Conservation (phyloP, 2,329 filamentous ascomycete genomes). For the Fusarium bactridioides region DNA sequence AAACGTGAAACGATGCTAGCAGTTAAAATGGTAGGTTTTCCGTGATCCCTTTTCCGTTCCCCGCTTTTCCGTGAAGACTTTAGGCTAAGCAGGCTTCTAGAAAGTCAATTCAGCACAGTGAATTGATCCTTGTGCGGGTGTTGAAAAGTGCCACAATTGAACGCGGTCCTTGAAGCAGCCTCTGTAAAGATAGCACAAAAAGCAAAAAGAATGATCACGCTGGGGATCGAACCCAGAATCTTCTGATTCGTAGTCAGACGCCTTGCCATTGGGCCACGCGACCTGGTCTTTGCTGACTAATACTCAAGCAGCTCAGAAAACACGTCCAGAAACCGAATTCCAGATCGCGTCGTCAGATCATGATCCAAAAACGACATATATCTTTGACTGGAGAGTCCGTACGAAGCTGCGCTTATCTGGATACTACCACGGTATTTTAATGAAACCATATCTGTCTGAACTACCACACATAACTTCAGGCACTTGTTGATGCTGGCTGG, state of each 20-base stretch:
- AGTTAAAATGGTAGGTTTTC: background rate
- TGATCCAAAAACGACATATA: rapidly evolving
- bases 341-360: background rate
- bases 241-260: slow-evolving; percentile 35
- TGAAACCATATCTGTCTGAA: no score
- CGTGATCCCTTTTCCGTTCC: slow-evolving; percentile 9
- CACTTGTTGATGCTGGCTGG: no score
- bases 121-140: background rate
- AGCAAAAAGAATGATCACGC: slow-evolving; percentile 20
- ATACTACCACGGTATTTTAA: rapidly evolving
- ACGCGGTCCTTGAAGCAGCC: rapidly evolving
- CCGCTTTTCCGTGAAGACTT: background rate
- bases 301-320: background rate
- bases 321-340: rapidly evolving
- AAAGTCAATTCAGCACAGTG: background rate
- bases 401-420: rapidly evolving
- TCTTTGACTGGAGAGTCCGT: background rate
- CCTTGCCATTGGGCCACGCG: slow-evolving; percentile 32
- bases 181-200: rapidly evolving
- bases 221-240: slow-evolving; percentile 34
- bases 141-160: background rate
- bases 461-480: no score
- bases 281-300: background rate
- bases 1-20: slow-evolving; percentile 2
- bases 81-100: background rate